phyloP scores from a whole-genome alignment of 306 rosid species.

The Notholithocarpus densiflorus region DNA sequence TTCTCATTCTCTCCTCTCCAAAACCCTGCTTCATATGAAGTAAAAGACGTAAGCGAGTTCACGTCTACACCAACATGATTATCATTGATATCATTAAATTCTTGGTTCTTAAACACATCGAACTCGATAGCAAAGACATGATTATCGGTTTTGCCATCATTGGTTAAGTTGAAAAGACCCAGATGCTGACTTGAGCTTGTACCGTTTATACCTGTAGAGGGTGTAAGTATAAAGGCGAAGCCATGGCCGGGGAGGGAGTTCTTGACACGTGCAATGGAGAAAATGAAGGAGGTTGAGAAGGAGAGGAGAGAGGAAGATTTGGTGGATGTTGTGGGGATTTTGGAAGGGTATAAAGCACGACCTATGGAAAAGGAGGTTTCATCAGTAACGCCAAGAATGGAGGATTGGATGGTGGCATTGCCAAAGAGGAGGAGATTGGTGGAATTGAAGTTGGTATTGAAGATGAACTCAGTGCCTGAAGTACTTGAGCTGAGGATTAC shows the following conservation, averaged over 20 bases:
- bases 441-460: slow-evolving; percentile 54
- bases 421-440: slow-evolving; percentile 36
- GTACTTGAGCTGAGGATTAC: slow-evolving; percentile 13
- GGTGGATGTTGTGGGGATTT: slow-evolving; percentile 32
- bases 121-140: slow-evolving; percentile 50
- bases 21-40: slow-evolving; percentile 41
- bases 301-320: slow-evolving; percentile 36
- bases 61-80: slow-evolving; percentile 54
- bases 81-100: slow-evolving; percentile 35
- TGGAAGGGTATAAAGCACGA: slow-evolving; percentile 46
- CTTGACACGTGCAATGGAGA: slow-evolving; percentile 33
- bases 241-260: slow-evolving; percentile 42
- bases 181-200: slow-evolving; percentile 39
- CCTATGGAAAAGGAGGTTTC: slow-evolving; percentile 36
- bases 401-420: slow-evolving; percentile 34
- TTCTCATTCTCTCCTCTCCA: slow-evolving; percentile 35
- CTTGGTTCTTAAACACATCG: slow-evolving; percentile 42
- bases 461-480: slow-evolving; percentile 51
- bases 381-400: slow-evolving; percentile 49
- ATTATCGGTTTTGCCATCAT: slow-evolving; percentile 30
- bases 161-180: slow-evolving; percentile 41
- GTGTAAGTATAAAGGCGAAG: slow-evolving; percentile 43
- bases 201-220: slow-evolving; percentile 34
- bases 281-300: slow-evolving; percentile 59
- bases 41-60: slow-evolving; percentile 40